Evolutionary conservation across 768 basidiomycete genomes (phyloP).

Genomic region (Tephrocybe sp.): DNA sequence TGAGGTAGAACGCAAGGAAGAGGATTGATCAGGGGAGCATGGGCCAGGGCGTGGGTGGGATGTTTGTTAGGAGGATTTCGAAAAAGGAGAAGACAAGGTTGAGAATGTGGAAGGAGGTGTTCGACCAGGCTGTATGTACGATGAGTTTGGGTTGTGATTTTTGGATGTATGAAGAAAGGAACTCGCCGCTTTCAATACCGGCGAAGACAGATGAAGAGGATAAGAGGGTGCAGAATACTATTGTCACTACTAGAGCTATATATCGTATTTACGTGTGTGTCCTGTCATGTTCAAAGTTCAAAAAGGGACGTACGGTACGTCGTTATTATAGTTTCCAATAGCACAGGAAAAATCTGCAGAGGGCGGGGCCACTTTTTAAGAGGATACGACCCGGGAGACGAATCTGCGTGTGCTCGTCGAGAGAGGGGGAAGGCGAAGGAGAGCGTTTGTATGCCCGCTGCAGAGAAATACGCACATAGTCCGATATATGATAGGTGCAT

Average conservation of each 20-base stretch:
- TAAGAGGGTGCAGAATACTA: slow-evolving; percentile 63
- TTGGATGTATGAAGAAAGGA: not conserved
- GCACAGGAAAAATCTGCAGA: slow-evolving; percentile 56
- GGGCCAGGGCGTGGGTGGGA: slow-evolving; percentile 51
- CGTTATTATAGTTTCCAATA: slow-evolving; percentile 49
- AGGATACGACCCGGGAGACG: slow-evolving; percentile 35
- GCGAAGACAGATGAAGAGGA: slow-evolving; percentile 40
- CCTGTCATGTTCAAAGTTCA: not conserved
- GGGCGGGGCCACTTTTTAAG: slow-evolving; percentile 58
- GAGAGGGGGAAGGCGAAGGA: no score
- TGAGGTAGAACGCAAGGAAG: slow-evolving; percentile 55
- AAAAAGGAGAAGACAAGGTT: slow-evolving; percentile 57
- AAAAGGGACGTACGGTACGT: slow-evolving; percentile 52
- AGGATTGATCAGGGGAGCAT: slow-evolving; percentile 47
- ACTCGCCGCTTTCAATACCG: slow-evolving; percentile 38
- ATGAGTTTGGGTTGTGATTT: not conserved
- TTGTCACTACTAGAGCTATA: slow-evolving; percentile 62
- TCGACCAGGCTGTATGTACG: slow-evolving; percentile 49
- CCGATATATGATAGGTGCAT: slow-evolving; percentile 67
- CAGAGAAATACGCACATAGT: slow-evolving; percentile 61
- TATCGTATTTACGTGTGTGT: not conserved
- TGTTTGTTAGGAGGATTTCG: slow-evolving; percentile 58
- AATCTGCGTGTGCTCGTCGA: slow-evolving; percentile 5
- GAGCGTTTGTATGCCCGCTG: slow-evolving; percentile 53
- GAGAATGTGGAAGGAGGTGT: slow-evolving; percentile 60